A percentile compares a stretch with the other conserved stretches of the same genome.
These are phyloP conservation scores for Sporothrix sp. DNA, from an alignment of 2,329 filamentous ascomycete species.

Conservation along the genomic window DNA sequence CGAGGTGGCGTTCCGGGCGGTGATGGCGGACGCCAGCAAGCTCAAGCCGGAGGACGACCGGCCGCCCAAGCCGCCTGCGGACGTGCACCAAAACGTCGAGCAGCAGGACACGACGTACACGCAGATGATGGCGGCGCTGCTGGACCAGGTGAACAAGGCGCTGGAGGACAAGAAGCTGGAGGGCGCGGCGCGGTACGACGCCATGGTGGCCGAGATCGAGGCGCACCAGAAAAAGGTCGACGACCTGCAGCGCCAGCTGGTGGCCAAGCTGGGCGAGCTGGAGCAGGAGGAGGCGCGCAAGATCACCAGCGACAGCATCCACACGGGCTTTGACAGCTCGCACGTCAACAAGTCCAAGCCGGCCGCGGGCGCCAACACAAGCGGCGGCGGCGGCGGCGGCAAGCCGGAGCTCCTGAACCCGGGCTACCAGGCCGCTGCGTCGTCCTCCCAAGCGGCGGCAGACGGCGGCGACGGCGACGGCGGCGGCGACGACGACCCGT, in stretches of 20 bases:
- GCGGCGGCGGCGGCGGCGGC: constrained; percentile 36
- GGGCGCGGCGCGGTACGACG: constrained; percentile 53
- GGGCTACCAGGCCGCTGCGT: constrained; percentile 29
- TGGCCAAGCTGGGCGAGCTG: constrained; percentile 64
- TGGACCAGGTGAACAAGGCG: constrained; percentile 84
- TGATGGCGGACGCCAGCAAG: constrained; percentile 66
- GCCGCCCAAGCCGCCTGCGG: constrained; percentile 64
- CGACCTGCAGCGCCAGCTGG: constrained; percentile 65
- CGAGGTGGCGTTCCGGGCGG: constrained; percentile 76
- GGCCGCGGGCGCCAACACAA: constrained; percentile 22
- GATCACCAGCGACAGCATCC: constrained; percentile 86
- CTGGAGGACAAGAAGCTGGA: constrained; percentile 62
- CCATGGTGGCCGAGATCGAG: constrained; percentile 69
- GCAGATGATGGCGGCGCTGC: constrained; percentile 94
- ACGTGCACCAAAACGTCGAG: constrained; percentile 65
- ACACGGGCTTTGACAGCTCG: constrained; percentile 85
- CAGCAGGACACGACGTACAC: constrained; percentile 69
- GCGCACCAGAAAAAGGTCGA: constrained; percentile 69
- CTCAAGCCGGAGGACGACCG: constrained; percentile 63
- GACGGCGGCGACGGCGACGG: constrained; percentile 33
- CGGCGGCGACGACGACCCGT: constrained; percentile 59
- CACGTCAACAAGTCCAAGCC: constrained; percentile 54
- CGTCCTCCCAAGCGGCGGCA: too few species aligned
- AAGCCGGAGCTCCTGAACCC: constrained; percentile 72
- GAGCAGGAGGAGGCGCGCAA: constrained; percentile 79